A percentile compares a stretch with the other conserved stretches of the same genome.
phyloP scores from a whole-genome alignment of 2,329 filamentous ascomycete species.

The Bipolaris victoriae region DNA sequence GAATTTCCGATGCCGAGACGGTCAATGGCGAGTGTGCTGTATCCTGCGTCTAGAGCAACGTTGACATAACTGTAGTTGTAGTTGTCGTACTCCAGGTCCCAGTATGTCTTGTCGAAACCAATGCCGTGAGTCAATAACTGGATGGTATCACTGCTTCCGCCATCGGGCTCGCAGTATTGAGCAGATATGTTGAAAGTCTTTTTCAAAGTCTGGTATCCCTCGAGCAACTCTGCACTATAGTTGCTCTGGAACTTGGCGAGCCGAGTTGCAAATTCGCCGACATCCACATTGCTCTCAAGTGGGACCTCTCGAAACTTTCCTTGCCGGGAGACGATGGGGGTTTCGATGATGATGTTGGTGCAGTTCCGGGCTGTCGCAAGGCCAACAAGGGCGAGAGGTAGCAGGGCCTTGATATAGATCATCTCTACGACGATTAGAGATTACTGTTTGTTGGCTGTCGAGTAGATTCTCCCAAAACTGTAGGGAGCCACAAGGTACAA shows the following conservation, averaged over 20 bases:
- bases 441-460: background rate
- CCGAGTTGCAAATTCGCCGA: conserved; percentile 58
- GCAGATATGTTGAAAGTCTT: conserved; percentile 65
- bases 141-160: conserved; percentile 39
- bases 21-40: conserved; percentile 67
- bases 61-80: conserved; percentile 69
- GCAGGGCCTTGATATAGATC: conserved; percentile 19
- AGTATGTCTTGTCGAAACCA: conserved; percentile 64
- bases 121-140: conserved; percentile 63
- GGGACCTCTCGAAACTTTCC: conserved; percentile 59
- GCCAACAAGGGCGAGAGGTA: conserved; percentile 26
- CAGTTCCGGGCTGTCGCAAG: conserved; percentile 44
- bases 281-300: conserved; percentile 61
- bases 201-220: conserved; percentile 58
- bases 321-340: conserved; percentile 62
- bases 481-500: background rate
- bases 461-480: background rate
- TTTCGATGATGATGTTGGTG: conserved; percentile 61
- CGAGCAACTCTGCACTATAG: conserved; percentile 54
- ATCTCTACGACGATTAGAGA: conserved; percentile 5
- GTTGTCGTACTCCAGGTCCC: conserved; percentile 64
- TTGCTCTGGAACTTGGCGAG: conserved; percentile 47
- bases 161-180: conserved; percentile 65
- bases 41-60: conserved; percentile 61
- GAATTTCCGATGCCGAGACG: conserved; percentile 67